A percentile compares a stretch with the other conserved stretches of the same genome.
Conservation (phyloP, 768 basidiomycete genomes). For the Tylopilus subfusipes region DNA sequence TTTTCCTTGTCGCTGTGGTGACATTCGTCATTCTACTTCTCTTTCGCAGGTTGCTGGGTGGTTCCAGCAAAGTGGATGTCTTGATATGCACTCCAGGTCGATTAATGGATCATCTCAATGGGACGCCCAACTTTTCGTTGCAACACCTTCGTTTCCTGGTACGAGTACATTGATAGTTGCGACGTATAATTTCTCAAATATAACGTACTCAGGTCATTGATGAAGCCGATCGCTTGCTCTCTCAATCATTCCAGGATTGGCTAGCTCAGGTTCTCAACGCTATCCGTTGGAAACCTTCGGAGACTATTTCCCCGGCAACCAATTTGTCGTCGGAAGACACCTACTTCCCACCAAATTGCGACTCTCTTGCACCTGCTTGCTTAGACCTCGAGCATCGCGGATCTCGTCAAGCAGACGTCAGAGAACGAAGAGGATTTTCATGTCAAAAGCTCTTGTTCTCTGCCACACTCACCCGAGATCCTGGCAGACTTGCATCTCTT, state of each 20-base stretch:
- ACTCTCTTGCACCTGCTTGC: slow-evolving; percentile 64
- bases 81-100: slow-evolving; percentile 95
- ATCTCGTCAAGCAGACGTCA: slow-evolving; percentile 45
- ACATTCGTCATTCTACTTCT: neutral
- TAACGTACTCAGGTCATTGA: slow-evolving; percentile 72
- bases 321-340: slow-evolving; percentile 6
- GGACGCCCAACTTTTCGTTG: slow-evolving; percentile 85
- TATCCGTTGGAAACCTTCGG: slow-evolving; percentile 42
- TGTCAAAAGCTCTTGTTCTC: slow-evolving; percentile 97
- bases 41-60: slow-evolving; percentile 62
- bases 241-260: slow-evolving; percentile 97
- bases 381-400: slow-evolving; percentile 25
- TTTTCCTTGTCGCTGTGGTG: neutral
- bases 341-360: slow-evolving; percentile 1
- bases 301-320: neutral
- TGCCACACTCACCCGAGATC: slow-evolving; percentile 92
- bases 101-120: slow-evolving; percentile 87
- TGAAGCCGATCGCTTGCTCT: slow-evolving; percentile 94
- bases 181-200: neutral
- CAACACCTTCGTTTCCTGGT: slow-evolving; percentile 96
- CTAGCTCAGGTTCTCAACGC: slow-evolving; percentile 79
- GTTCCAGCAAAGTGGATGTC: slow-evolving; percentile 89
- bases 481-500: slow-evolving; percentile 85
- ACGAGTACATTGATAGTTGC: slow-evolving; percentile 25
- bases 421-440: slow-evolving; percentile 56